Base-by-base conservation (phyloP, 208 protist genomes). In the Naegleria gruberi region DNA sequence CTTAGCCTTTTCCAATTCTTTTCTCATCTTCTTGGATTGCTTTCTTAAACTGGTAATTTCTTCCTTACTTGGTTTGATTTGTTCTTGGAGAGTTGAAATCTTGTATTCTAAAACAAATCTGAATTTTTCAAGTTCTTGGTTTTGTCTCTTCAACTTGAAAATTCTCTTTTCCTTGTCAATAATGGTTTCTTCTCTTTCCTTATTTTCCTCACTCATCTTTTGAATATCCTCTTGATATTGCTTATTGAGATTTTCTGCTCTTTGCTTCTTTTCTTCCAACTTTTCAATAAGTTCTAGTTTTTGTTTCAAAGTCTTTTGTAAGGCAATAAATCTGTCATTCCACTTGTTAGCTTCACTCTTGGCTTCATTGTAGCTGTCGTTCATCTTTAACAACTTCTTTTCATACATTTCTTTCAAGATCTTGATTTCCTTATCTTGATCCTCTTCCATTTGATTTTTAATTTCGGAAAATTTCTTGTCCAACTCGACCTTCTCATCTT, bases 61-160 rank as follows among this genome's bases (percentile, higher is more conserved):
- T 46, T 96, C 93, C 90, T 99, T 97, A 65, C 96, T 95, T 0
- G 98, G 98, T 93, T 98, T 97, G 87, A 99, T 99, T 94, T 99
- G 98, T 83, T 95, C 97, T 94, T 98, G 98, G 47, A 99, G 96
- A 92, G 99, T 97, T 87, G 96, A 97, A 86, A 99, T 99, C 94
- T 99, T 99, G 95, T 99, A 98, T 93, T 99, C 97, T 41, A 99
- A 94, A 90, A 99, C 98, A 92, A 99, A 99, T 93, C 98, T 98
- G 94, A 99, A 99, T 94, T 99, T 99, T 90, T 99, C 97, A 46
- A 99, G 93, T 93, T 99, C 97, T 92, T 99, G 96, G 92, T 99
- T 99, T 94, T 99, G 99, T 91, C 98, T 98, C 91, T 98, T 98
- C 46, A 99, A 93, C 87, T 99, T 98, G 91, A 97, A 94, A 41